phyloP scores from a whole-genome alignment of 768 basidiomycete species.

The Hebeloma cylindrosporum region DNA sequence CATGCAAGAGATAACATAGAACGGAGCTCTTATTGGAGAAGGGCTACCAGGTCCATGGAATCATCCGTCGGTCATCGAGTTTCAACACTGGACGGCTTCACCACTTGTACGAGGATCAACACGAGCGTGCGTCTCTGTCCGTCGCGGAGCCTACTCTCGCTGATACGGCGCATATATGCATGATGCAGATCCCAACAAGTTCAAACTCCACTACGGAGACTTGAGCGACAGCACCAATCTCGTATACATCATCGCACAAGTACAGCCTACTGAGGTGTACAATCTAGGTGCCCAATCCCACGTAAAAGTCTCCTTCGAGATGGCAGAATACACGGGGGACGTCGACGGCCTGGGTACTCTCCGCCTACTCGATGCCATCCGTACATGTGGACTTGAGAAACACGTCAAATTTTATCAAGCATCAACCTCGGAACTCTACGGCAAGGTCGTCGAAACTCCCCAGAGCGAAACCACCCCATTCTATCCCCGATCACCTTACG shows the following conservation, averaged over 20 bases:
- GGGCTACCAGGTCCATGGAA: constrained; percentile 92
- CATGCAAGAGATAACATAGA: constrained; percentile 35
- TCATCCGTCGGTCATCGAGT: constrained; percentile 95
- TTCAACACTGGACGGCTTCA: constrained; percentile 97
- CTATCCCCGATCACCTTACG: constrained; percentile 97
- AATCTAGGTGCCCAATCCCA: constrained; percentile 98
- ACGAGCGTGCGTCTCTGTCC: constrained; percentile 65
- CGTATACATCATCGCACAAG: constrained; percentile 93
- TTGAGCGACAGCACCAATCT: constrained; percentile 96
- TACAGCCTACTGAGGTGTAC: constrained; percentile 95
- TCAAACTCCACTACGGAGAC: constrained; percentile 90
- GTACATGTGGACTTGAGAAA: constrained; percentile 92
- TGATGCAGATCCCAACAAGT: constrained; percentile 67
- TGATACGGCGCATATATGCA: too few relatives aligned
- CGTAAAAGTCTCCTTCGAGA: constrained; percentile 99
- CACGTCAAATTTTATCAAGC: constrained; percentile 97
- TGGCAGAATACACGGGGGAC: constrained; percentile 98
- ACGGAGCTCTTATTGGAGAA: constrained; percentile 83
- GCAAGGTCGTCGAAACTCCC: constrained; percentile 93
- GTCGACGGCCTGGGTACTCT: constrained; percentile 95
- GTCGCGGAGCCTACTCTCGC: background rate
- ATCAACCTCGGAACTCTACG: constrained; percentile 95
- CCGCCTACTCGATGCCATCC: constrained; percentile 92
- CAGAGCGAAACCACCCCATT: constrained; percentile 97
- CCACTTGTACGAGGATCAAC: constrained; percentile 90